These are phyloP conservation scores for Metarhizium brunneum DNA, from an alignment of 2,329 filamentous ascomycete genomes.

Conservation along the genomic window DNA sequence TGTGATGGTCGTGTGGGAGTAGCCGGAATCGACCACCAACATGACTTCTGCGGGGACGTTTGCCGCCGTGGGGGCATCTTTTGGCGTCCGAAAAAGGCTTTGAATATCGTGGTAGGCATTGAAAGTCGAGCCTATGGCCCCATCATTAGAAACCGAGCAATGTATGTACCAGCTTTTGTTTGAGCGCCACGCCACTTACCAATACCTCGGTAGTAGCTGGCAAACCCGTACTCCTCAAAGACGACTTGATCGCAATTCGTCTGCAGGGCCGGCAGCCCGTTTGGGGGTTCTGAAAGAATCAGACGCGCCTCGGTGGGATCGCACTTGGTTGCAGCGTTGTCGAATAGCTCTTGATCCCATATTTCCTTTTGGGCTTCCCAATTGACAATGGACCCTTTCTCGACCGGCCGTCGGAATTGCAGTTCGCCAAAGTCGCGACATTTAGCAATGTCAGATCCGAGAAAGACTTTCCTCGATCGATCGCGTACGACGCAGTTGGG, in stretches of 20 bases:
- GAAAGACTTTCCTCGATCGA: conserved; percentile 67
- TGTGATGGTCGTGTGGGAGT: conserved; percentile 86
- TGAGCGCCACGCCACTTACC: conserved; percentile 33
- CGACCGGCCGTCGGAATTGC: conserved; percentile 76
- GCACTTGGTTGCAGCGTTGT: conserved; percentile 55
- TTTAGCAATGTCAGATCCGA: conserved; percentile 67
- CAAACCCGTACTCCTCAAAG: conserved; percentile 95
- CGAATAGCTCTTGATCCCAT: conserved; percentile 83
- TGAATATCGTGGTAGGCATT: conserved; percentile 78
- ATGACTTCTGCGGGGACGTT: conserved; percentile 63
- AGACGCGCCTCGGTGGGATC: conserved; percentile 77
- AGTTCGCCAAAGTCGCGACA: conserved; percentile 88
- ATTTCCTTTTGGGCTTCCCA: conserved; percentile 96
- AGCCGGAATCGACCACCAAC: conserved; percentile 84
- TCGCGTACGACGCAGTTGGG: conserved; percentile 86
- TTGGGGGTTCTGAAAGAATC: conserved; percentile 77
- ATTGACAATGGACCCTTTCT: conserved; percentile 90
- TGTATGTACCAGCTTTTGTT: not conserved
- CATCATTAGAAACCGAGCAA: not conserved
- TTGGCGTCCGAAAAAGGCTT: conserved; percentile 53
- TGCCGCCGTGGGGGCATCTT: conserved; percentile 30
- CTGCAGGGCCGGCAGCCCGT: conserved; percentile 71
- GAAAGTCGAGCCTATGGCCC: conserved; percentile 52
- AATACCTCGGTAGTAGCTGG: conserved; percentile 69
- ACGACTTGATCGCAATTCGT: conserved; percentile 91